These are phyloP conservation scores for Metschnikowia arizonensis DNA, from an alignment of 805 yeast genomes.

Conservation along the genomic window DNA sequence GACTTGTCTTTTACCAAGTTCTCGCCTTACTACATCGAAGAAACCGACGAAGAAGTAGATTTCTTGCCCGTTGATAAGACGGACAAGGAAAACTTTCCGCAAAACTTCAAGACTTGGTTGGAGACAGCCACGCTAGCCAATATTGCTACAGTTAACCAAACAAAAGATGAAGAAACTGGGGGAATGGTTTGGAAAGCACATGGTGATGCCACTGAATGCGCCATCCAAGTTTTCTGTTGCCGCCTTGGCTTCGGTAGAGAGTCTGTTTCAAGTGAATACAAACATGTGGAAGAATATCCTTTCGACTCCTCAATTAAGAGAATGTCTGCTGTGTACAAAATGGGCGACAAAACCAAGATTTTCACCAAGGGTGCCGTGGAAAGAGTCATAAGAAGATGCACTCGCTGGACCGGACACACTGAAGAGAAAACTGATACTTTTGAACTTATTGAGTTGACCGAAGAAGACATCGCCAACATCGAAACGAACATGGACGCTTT, in stretches of 20 bases:
- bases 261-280: conserved; percentile 19
- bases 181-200: conserved; percentile 25
- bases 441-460: conserved; percentile 16
- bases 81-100: conserved; percentile 18
- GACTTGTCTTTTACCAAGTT: conserved; percentile 31
- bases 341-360: conserved; percentile 11
- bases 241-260: conserved; percentile 22
- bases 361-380: conserved; percentile 22
- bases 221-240: conserved; percentile 20
- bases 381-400: conserved; percentile 17
- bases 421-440: conserved; percentile 18
- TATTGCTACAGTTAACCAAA: conserved; percentile 60
- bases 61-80: conserved; percentile 21
- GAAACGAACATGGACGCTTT: conserved; percentile 20
- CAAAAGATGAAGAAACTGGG: conserved; percentile 38
- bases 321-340: conserved; percentile 18
- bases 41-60: conserved; percentile 36
- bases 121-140: conserved; percentile 72
- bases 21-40: conserved; percentile 36
- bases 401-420: conserved; percentile 18
- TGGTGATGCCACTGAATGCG: conserved; percentile 21
- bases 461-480: conserved; percentile 14
- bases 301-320: conserved; percentile 20
- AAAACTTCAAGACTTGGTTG: conserved; percentile 49
- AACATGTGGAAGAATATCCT: conserved; percentile 18